Evolutionary conservation across 371 early-diverging fungal species (phyloP).

Genomic region (Rhizopus microsporus): DNA sequence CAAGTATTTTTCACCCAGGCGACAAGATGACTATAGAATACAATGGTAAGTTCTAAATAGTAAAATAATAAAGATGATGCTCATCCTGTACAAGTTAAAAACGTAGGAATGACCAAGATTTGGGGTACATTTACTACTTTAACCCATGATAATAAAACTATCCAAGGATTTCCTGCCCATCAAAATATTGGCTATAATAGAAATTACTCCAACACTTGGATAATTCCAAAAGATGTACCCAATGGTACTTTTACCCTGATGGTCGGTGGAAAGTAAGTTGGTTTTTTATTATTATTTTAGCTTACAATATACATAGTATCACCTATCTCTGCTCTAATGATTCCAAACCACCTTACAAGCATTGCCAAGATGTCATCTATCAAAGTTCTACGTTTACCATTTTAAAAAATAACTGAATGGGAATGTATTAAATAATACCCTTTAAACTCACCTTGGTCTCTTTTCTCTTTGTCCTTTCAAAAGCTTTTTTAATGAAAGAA

Average conservation of each 20-base stretch:
- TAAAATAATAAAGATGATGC: not conserved
- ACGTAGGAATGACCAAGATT: conserved; percentile 41
- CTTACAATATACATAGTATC: conserved; percentile 20
- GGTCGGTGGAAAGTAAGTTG: conserved; percentile 39
- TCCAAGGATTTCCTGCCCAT: conserved; percentile 19
- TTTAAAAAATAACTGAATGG: too few species aligned
- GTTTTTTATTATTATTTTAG: not conserved
- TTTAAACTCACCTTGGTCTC: too few species aligned
- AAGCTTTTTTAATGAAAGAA: too few species aligned
- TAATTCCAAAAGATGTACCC: conserved; percentile 28
- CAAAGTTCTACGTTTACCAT: not conserved
- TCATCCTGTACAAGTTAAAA: conserved; percentile 6
- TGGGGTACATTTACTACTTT: conserved; percentile 28
- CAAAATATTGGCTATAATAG: conserved; percentile 13
- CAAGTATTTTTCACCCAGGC: conserved; percentile 17
- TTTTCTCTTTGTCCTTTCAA: too few species aligned
- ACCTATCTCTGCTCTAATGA: conserved; percentile 37
- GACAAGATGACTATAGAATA: conserved; percentile 35
- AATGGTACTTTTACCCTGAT: conserved; percentile 30
- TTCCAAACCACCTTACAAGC: conserved; percentile 25
- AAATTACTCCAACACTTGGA: conserved; percentile 21
- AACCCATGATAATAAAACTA: conserved; percentile 15
- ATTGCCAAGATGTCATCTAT: not conserved
- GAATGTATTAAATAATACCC: too few species aligned
- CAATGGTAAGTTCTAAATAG: conserved; percentile 21